A percentile compares a stretch with the other conserved stretches of the same genome.
These are phyloP conservation scores for Porodaedalea pini DNA, from an alignment of 1,284 basidiomycete genomes.

Conservation along the genomic window DNA sequence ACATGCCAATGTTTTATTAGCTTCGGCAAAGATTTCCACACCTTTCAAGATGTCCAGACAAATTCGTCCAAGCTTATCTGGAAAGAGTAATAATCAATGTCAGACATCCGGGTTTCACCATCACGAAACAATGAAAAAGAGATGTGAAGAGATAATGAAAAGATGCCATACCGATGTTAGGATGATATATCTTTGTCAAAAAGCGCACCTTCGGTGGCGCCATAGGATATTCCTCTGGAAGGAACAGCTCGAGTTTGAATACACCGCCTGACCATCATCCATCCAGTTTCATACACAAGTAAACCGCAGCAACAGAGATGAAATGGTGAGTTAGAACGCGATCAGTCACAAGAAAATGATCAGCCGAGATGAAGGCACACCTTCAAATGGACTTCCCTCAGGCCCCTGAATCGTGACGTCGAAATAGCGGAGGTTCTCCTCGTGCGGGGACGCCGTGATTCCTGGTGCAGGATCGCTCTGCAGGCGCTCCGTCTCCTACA, in stretches of 20 bases:
- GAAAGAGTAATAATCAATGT: background rate
- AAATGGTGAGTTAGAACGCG: background rate
- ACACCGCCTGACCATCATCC: constrained; percentile 64
- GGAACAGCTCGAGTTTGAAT: constrained; percentile 94
- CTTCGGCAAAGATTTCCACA: constrained; percentile 30
- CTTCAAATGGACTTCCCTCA: constrained; percentile 89
- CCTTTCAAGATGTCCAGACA: constrained; percentile 98
- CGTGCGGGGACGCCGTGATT: constrained; percentile 90
- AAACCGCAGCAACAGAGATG: background rate
- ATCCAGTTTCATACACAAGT: background rate
- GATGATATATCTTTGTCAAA: constrained; percentile 99
- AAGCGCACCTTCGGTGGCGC: constrained; percentile 98
- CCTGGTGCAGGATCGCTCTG: constrained; percentile 95
- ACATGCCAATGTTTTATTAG: background rate
- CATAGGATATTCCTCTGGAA: constrained; percentile 99
- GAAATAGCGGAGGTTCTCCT: constrained; percentile 98
- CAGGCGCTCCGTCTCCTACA: constrained; percentile 93
- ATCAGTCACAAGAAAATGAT: background rate
- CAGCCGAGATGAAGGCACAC: constrained; percentile 44
- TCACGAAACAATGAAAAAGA: background rate
- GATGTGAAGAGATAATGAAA: background rate
- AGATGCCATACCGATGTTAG: constrained; percentile 82
- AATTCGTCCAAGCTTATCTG: constrained; percentile 97
- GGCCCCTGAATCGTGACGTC: constrained; percentile 97
- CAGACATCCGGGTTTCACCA: background rate